phyloP scores from a whole-genome alignment of 495 filamentous ascomycete species.

The Penicillium samsonianum region DNA sequence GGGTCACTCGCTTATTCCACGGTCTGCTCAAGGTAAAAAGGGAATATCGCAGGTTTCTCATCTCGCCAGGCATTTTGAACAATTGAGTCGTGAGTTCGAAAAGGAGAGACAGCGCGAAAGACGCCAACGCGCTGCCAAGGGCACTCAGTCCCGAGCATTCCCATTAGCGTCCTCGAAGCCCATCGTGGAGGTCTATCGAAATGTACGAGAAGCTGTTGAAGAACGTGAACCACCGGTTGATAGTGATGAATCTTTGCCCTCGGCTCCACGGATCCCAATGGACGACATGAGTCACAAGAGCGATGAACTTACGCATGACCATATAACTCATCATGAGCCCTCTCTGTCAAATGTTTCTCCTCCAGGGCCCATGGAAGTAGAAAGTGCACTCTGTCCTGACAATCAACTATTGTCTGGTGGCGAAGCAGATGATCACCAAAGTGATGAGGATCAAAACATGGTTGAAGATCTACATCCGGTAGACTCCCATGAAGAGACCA shows the following conservation, averaged over 20 bases:
- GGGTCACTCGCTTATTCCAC: constrained; percentile 80
- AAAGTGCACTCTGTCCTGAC: constrained; percentile 48
- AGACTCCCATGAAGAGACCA: constrained; percentile 62
- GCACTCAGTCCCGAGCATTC: constrained; percentile 76
- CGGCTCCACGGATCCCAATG: constrained; percentile 31
- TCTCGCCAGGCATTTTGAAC: constrained; percentile 93
- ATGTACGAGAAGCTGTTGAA: constrained; percentile 88
- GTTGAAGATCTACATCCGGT: constrained; percentile 67
- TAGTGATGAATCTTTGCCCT: constrained; percentile 42
- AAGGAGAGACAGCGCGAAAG: constrained; percentile 87
- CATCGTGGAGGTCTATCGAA: constrained; percentile 92
- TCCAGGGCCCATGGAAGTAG: constrained; percentile 49
- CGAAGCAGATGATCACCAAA: constrained; percentile 62
- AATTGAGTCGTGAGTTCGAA: constrained; percentile 93
- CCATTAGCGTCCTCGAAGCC: constrained; percentile 92
- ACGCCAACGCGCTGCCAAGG: constrained; percentile 77
- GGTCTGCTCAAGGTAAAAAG: constrained; percentile 69
- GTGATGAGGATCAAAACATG: constrained; percentile 66
- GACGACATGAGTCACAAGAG: constrained; percentile 31
- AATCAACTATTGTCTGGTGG: constrained; percentile 64
- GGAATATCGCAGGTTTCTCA: constrained; percentile 78
- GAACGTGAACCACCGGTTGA: constrained; percentile 78
- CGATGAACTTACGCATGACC: constrained; percentile 32
- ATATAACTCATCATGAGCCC: constrained; percentile 23
- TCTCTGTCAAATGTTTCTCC: constrained; percentile 28